Evolutionary conservation across 1,284 basidiomycete genomes (phyloP), one percentile per base, ranked within the genome.

Genomic region (Moesziomyces antarcticus): DNA sequence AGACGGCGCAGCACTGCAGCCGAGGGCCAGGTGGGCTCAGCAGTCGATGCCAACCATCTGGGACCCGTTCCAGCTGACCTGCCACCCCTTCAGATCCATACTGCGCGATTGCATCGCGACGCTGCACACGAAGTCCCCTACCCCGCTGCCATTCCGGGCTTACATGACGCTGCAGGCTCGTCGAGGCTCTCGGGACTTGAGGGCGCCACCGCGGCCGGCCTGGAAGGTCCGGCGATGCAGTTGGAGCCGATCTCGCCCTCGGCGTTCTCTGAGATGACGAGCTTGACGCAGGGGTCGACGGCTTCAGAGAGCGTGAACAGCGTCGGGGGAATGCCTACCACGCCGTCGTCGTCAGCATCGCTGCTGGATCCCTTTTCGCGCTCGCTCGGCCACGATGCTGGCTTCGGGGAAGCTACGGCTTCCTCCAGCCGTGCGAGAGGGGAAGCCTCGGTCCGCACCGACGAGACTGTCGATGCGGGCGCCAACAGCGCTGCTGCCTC

Each of bases 211-310:
- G 27, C 20, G 27, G 35, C 49, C 7, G 14, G 10, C 13, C 11
- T 21, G 21, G 45, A 45, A 25, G 64, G 24, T 27, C 57, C 40
- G n/a, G n/a, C 48, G 13, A 24, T 30, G 3, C 50, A 46, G 20
- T 22, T 43, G 4, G 70, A 73, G 40, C 66, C 71, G 2, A 43
- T 64, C 35, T 73, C 71, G 16, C 71, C 71, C 2, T 73, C 71
- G 16, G 71, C 71, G 0, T 62, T 55, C 13, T 73, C 71, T 1
- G 66, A 69, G 25, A 69, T 69, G 66, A 73, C 71, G 11, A 73
- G 61, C 55, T 13, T 73, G 45, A 73, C 71, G 3, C 61, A 73
- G 24, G 62, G 65, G 4, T 73, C 71, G 20, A 68, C 61, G 4
- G 65, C 64, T 3, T 67, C 64, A 0, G 65, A 73, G 30, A 68